Percentiles rank a stretch among this genome's conserved stretches.
phyloP scores from a whole-genome alignment of 2,329 filamentous ascomycete species.

The Verticillium nubilum region DNA sequence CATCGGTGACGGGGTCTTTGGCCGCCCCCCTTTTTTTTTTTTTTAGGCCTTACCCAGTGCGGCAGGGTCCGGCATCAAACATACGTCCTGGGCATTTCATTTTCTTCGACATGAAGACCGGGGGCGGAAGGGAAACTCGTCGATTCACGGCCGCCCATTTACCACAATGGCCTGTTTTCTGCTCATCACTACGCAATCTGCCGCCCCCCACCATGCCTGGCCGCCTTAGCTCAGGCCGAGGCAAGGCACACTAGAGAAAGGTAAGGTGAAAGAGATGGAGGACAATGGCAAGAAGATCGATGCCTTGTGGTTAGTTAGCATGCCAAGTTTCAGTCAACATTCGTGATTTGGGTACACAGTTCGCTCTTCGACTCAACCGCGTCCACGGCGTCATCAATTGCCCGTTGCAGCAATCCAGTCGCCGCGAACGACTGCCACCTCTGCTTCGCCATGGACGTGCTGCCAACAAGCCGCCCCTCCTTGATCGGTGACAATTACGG shows the following conservation, averaged over 20 bases:
- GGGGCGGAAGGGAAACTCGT: not conserved
- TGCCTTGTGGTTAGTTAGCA: not conserved
- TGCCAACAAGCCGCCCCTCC: not conserved
- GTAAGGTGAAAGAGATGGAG: not conserved
- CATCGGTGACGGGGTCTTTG: not conserved
- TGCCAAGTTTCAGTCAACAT: not conserved
- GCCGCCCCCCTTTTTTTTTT: too few species aligned
- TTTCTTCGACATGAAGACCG: not conserved
- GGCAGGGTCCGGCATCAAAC: not conserved
- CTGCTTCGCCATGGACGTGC: not conserved
- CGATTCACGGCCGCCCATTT: not conserved
- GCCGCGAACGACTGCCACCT: not conserved
- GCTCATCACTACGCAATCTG: not conserved
- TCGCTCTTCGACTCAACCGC: not conserved
- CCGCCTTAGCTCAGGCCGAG: not conserved
- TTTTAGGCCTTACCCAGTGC: too few species aligned
- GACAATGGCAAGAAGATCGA: not conserved
- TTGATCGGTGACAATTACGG: not conserved
- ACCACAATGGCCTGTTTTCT: not conserved
- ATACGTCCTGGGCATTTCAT: not conserved
- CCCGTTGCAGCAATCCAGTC: not conserved
- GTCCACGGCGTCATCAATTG: not conserved
- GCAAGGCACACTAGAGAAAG: not conserved
- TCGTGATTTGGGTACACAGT: not conserved
- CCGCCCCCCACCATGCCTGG: not conserved